Percentiles rank a stretch among this genome's conserved stretches.
Evolutionary conservation across 441 rosid genomes (phyloP).

Genomic region (Bocquillonia castaneifolia): DNA sequence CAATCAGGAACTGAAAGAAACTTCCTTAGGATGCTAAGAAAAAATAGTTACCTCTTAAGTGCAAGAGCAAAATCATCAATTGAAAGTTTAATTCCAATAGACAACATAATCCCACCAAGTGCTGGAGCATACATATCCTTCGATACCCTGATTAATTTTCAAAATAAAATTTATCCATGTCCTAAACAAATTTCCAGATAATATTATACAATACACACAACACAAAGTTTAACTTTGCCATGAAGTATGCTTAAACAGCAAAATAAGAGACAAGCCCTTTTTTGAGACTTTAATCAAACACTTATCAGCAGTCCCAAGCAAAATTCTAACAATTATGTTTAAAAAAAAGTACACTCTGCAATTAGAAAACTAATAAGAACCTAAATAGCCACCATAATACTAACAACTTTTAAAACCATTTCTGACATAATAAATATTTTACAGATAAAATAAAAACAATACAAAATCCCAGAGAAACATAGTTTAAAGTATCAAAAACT

Average conservation of each 20-base stretch:
- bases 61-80: constrained; percentile 82
- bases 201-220: too few species aligned
- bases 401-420: too few species aligned
- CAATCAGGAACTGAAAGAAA: constrained; percentile 1
- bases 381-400: too few species aligned
- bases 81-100: constrained; percentile 83
- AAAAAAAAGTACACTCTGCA: not conserved
- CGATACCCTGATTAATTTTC: constrained; percentile 63
- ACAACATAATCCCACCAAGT: constrained; percentile 93
- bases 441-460: too few species aligned
- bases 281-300: constrained; percentile 26
- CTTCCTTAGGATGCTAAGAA: not conserved
- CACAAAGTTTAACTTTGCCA: not conserved
- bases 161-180: too few species aligned
- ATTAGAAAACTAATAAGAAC: not conserved
- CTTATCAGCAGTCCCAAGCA: constrained; percentile 8
- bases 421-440: too few species aligned
- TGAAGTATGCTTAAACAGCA: not conserved
- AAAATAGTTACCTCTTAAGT: constrained; percentile 52
- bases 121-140: constrained; percentile 93
- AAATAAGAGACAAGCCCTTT: not conserved
- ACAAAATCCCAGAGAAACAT: too few species aligned
- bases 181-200: too few species aligned
- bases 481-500: too few species aligned
- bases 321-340: too few species aligned